These are phyloP conservation scores for Didymella keratinophila DNA, from an alignment of 2,329 filamentous ascomycete genomes.

Conservation along the genomic window DNA sequence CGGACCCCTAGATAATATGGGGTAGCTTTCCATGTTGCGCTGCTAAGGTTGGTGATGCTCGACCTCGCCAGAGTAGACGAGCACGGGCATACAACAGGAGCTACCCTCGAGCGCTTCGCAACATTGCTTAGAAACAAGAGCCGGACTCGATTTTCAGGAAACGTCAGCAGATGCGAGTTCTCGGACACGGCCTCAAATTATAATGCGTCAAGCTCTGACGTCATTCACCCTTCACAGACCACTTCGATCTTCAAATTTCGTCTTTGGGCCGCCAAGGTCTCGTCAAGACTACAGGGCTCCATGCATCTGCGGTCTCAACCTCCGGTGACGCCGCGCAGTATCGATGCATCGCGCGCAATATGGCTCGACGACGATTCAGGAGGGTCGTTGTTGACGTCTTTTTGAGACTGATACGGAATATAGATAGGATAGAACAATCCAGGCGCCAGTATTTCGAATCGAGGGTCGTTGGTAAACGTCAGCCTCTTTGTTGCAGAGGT, in stretches of 20 bases:
- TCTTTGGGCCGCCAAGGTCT: neutral
- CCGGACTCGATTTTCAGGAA: neutral
- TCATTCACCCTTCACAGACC: neutral
- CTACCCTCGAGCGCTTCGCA: neutral
- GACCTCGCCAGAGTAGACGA: neutral
- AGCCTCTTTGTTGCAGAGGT: neutral
- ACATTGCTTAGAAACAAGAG: neutral
- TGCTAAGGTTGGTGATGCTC: neutral
- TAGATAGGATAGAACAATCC: neutral
- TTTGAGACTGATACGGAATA: neutral
- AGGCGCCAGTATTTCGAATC: too few species aligned
- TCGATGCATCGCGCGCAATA: neutral
- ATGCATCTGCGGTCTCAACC: neutral
- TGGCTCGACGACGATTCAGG: too few species aligned
- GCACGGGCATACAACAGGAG: neutral
- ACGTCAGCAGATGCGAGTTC: neutral
- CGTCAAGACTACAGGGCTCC: neutral
- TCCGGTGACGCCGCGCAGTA: neutral
- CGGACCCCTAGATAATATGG: neutral
- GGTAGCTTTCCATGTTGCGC: neutral
- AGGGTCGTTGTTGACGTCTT: neutral
- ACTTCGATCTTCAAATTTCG: neutral
- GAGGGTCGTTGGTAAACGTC: neutral
- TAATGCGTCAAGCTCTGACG: neutral
- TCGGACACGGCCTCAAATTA: neutral